phyloP scores from a whole-genome alignment of 139 green algal species.

The Picochlorum sp. region DNA sequence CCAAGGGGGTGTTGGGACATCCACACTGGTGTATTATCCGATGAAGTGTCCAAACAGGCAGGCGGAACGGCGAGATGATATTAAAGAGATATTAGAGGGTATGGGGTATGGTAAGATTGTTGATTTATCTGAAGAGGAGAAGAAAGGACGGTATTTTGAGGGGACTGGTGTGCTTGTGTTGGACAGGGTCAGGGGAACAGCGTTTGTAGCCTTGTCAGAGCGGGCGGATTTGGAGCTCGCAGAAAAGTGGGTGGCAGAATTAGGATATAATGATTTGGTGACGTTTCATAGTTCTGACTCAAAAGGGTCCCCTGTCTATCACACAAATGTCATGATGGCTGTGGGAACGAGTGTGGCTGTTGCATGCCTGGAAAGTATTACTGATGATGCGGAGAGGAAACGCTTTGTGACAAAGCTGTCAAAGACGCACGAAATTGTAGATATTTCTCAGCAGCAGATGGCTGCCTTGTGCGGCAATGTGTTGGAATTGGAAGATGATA shows the following conservation, averaged over 20 bases:
- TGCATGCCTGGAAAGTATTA: constrained; percentile 76
- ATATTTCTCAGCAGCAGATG: constrained; percentile 86
- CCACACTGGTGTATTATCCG: constrained; percentile 82
- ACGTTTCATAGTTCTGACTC: constrained; percentile 42
- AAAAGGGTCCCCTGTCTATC: constrained; percentile 68
- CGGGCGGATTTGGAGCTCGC: constrained; percentile 61
- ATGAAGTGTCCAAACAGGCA: constrained; percentile 84
- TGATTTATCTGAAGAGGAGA: constrained; percentile 57
- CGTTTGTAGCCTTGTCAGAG: constrained; percentile 81
- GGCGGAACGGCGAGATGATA: constrained; percentile 68
- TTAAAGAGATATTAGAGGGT: constrained; percentile 44
- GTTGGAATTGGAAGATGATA: constrained; percentile 77
- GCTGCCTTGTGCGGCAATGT: constrained; percentile 83
- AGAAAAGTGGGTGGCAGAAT: constrained; percentile 43
- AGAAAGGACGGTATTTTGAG: constrained; percentile 57
- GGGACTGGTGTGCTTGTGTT: constrained; percentile 86
- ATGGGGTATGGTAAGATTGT: constrained; percentile 50
- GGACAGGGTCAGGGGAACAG: constrained; percentile 80
- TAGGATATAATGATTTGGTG: constrained; percentile 63
- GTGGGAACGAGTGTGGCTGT: constrained; percentile 83
- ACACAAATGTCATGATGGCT: constrained; percentile 97
- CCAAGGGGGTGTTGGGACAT: constrained; percentile 32
- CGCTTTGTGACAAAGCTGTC: constrained; percentile 48
- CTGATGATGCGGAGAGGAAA: constrained; percentile 54
- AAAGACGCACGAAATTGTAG: constrained; percentile 57